These are phyloP conservation scores for Colletotrichum sp. DNA, from an alignment of 2,329 filamentous ascomycete genomes.

Conservation along the genomic window DNA sequence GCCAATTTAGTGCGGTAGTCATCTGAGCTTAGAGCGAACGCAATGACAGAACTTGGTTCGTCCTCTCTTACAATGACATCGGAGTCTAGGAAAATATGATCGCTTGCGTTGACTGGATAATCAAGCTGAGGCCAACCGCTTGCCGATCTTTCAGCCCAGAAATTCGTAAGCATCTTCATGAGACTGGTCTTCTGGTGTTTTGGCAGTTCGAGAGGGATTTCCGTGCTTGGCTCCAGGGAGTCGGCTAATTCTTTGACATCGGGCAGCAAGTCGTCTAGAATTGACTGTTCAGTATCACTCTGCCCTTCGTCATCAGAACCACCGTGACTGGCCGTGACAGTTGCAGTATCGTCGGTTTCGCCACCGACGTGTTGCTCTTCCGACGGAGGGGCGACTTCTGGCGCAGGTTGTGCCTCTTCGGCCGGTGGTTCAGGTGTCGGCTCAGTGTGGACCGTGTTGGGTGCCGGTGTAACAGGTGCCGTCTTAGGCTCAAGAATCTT, in stretches of 20 bases:
- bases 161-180: conserved; percentile 95
- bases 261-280: conserved; percentile 71
- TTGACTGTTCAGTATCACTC: conserved; percentile 76
- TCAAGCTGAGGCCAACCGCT: conserved; percentile 93
- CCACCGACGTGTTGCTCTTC: conserved; percentile 21
- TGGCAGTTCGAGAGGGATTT: conserved; percentile 75
- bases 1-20: conserved; percentile 86
- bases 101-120: conserved; percentile 85
- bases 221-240: conserved; percentile 64
- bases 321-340: conserved; percentile 57
- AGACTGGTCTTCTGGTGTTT: conserved; percentile 93
- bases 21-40: conserved; percentile 85
- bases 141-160: conserved; percentile 97
- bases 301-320: conserved; percentile 72
- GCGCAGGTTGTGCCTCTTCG: background rate
- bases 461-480: conserved; percentile 8
- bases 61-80: conserved; percentile 98
- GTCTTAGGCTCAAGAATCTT: conserved; percentile 16
- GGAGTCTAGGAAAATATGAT: conserved; percentile 96
- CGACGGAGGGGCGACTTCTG: conserved; percentile 1
- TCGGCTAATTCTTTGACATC: conserved; percentile 68
- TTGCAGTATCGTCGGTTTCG: conserved; percentile 38
- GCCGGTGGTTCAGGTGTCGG: conserved; percentile 21
- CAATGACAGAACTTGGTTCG: conserved; percentile 94
- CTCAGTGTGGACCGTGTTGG: conserved; percentile 10